These are phyloP conservation scores for Ambrosia artemisiifolia DNA, from an alignment of 129 eudicot species.

Conservation along the genomic window DNA sequence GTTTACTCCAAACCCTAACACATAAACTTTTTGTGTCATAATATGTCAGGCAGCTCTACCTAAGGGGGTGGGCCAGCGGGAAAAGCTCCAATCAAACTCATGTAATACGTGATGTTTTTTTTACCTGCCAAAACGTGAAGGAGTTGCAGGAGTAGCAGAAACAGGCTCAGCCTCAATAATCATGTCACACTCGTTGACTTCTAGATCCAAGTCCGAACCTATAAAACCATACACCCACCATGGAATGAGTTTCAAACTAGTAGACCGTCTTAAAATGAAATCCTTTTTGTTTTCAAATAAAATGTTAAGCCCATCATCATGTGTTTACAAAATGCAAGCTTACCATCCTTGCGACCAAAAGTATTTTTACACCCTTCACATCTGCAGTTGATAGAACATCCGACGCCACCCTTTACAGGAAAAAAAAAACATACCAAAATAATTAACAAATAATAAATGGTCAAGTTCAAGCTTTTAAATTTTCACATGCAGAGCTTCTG, in stretches of 20 bases:
- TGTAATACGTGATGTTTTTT: not conserved
- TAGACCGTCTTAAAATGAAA: not conserved
- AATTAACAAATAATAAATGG: not conserved
- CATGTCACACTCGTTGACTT: conserved; percentile 51
- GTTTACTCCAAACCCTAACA: no score
- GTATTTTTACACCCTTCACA: conserved; percentile 12
- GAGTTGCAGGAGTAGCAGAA: conserved; percentile 64
- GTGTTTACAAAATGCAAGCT: not conserved
- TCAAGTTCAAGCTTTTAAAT: not conserved
- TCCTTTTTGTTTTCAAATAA: not conserved
- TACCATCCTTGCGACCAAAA: conserved; percentile 16
- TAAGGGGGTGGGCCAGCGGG: not conserved
- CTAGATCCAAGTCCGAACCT: conserved; percentile 58
- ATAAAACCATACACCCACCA: conserved; percentile 18
- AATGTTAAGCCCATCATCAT: not conserved
- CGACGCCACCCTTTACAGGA: conserved; percentile 8
- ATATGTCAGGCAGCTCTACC: no score
- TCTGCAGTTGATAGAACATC: conserved; percentile 13
- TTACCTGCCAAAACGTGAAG: conserved; percentile 60
- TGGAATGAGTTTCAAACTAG: not conserved
- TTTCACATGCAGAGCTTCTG: not conserved
- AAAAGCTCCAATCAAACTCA: not conserved
- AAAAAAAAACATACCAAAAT: not conserved
- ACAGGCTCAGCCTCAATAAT: conserved; percentile 40
- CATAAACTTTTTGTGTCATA: no score